A percentile compares a stretch with the other conserved stretches of the same genome.
phyloP scores from a whole-genome alignment of 2,329 filamentous ascomycete species.

The Apiospora saccharicola region DNA sequence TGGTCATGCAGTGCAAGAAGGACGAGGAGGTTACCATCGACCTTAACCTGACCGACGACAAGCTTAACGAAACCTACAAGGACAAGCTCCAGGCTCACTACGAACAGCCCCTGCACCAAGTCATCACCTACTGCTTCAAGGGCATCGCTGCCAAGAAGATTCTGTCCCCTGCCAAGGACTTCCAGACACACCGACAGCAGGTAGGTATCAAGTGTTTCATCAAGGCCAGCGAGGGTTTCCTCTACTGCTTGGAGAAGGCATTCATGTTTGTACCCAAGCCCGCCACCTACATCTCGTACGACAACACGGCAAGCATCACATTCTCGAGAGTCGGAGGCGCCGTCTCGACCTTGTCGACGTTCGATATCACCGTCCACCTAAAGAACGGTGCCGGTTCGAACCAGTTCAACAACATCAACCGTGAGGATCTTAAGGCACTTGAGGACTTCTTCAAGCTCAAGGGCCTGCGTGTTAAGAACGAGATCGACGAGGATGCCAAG shows the following conservation, averaged over 20 bases:
- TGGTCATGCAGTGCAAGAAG: constrained; percentile 99
- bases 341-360: constrained; percentile 91
- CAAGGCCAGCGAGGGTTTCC: constrained; percentile 97
- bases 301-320: constrained; percentile 88
- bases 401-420: constrained; percentile 99
- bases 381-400: constrained; percentile 88
- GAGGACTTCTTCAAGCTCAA: constrained; percentile 98
- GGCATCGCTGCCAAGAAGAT: constrained; percentile 95
- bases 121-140: constrained; percentile 94
- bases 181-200: constrained; percentile 91
- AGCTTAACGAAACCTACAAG: constrained; percentile 84
- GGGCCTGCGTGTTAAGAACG: constrained; percentile 95
- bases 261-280: constrained; percentile 99
- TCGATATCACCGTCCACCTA: constrained; percentile 93
- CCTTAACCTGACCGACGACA: constrained; percentile 92
- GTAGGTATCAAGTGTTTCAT: constrained; percentile 99
- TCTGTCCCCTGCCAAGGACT: constrained; percentile 91
- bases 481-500: constrained; percentile 94
- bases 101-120: constrained; percentile 90
- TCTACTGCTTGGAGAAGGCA: constrained; percentile 97
- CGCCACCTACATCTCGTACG: constrained; percentile 95
- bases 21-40: constrained; percentile 98
- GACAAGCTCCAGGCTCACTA: constrained; percentile 89
- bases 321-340: constrained; percentile 96
- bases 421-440: constrained; percentile 95